Conservation (phyloP, 306 rosid genomes). For the Rubus parviflorus region DNA sequence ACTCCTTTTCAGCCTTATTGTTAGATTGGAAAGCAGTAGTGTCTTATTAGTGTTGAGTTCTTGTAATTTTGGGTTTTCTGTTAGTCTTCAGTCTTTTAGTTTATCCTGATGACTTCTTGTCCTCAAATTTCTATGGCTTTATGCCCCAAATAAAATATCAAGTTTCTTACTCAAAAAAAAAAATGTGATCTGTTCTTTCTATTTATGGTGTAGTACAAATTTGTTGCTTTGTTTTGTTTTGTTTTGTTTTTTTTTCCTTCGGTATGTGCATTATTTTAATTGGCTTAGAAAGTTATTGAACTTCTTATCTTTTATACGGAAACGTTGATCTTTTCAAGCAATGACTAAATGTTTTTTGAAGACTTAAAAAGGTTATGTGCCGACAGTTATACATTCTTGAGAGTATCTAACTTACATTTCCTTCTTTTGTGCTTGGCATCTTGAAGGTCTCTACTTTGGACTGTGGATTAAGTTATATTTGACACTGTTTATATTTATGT, state of each 20-base stretch:
- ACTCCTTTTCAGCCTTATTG: too few species aligned
- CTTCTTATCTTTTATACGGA: background rate
- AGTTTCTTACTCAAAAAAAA: too few species aligned
- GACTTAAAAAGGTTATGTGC: background rate
- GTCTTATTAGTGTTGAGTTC: too few species aligned
- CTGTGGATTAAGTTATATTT: background rate
- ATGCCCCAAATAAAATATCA: too few species aligned
- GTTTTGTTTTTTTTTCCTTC: background rate
- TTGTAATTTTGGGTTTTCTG: too few species aligned
- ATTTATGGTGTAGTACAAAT: background rate
- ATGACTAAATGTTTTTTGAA: background rate
- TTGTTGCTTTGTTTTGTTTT: background rate
- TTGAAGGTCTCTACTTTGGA: background rate
- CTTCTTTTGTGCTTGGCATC: background rate
- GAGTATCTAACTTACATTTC: slow-evolving; percentile 2
- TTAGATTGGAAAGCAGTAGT: too few species aligned
- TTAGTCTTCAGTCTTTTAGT: too few species aligned
- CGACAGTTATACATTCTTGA: background rate
- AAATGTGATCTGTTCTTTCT: background rate
- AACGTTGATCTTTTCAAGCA: background rate
- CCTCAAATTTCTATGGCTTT: too few species aligned
- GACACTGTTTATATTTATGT: background rate
- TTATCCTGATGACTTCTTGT: too few species aligned
- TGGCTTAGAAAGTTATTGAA: background rate
- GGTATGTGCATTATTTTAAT: background rate